Evolutionary conservation across 768 basidiomycete genomes (phyloP).

Genomic region (Auricularia sp.): DNA sequence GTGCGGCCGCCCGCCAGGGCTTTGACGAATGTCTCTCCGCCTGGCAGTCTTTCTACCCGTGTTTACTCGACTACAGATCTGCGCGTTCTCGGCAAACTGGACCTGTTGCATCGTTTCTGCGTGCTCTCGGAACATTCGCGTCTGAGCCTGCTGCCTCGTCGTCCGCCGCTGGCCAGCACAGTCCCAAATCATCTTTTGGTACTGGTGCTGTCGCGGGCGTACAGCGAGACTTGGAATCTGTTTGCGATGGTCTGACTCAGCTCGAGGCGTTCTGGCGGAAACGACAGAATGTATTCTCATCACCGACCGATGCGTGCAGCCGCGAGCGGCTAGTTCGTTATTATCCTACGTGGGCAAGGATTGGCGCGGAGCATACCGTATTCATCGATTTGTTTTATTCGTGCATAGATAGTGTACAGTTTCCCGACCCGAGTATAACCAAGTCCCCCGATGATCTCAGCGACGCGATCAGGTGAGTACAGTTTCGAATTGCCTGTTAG

Average conservation of each 20-base stretch:
- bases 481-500: too few species aligned
- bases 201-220: too few species aligned
- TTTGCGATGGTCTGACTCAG: neutral
- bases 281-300: neutral
- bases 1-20: neutral
- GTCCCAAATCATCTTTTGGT: too few species aligned
- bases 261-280: neutral
- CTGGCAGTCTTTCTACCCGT: neutral
- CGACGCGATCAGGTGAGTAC: too few species aligned
- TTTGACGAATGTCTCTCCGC: neutral
- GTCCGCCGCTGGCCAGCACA: neutral
- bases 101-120: neutral
- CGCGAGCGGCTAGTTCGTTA: neutral
- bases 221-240: neutral
- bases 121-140: neutral
- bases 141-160: neutral
- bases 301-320: neutral
- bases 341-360: neutral
- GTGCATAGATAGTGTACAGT: too few species aligned
- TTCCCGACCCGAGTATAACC: too few species aligned
- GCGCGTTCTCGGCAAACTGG: neutral
- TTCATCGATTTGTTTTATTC: neutral
- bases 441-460: too few species aligned
- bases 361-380: neutral
- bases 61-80: neutral